Evolutionary conservation across 345 rosid species (phyloP).

Genomic region (Erodium maritimum): DNA sequence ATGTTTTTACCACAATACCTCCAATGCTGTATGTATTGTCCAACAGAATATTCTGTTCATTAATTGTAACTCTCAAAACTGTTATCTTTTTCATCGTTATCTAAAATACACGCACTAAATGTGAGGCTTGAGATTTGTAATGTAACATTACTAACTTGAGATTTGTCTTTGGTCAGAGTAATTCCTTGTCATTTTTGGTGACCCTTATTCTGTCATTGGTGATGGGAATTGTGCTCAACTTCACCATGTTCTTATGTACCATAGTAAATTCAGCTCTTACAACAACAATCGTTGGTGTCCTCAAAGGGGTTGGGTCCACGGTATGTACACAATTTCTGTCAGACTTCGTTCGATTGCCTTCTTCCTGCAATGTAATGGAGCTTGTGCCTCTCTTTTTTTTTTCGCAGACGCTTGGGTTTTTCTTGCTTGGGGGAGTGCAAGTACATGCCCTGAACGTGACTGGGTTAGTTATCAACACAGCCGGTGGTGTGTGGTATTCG

Average conservation of each 20-base stretch:
- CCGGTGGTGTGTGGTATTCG: conserved; percentile 95
- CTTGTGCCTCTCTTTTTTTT: conserved; percentile 2
- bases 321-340: conserved; percentile 27
- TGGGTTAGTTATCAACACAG: conserved; percentile 76
- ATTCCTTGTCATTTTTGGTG: conserved; percentile 56
- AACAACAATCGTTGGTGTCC: conserved; percentile 94
- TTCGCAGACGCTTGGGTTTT: conserved; percentile 72
- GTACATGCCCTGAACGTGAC: conserved; percentile 78
- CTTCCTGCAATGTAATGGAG: neutral
- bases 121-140: neutral
- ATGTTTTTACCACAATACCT: too few relatives aligned
- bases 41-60: too few relatives aligned
- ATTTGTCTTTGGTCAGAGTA: conserved; percentile 41
- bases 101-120: neutral
- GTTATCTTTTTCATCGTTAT: neutral
- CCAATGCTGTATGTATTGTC: too few relatives aligned
- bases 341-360: neutral
- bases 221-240: conserved; percentile 92
- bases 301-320: conserved; percentile 93
- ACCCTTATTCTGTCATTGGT: conserved; percentile 62
- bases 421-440: conserved; percentile 82
- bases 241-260: conserved; percentile 93
- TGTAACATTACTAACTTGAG: neutral
- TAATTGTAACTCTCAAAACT: neutral
- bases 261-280: conserved; percentile 94